These are phyloP conservation scores for Tricholoma terreum DNA, from an alignment of 768 basidiomycete species.

Conservation along the genomic window DNA sequence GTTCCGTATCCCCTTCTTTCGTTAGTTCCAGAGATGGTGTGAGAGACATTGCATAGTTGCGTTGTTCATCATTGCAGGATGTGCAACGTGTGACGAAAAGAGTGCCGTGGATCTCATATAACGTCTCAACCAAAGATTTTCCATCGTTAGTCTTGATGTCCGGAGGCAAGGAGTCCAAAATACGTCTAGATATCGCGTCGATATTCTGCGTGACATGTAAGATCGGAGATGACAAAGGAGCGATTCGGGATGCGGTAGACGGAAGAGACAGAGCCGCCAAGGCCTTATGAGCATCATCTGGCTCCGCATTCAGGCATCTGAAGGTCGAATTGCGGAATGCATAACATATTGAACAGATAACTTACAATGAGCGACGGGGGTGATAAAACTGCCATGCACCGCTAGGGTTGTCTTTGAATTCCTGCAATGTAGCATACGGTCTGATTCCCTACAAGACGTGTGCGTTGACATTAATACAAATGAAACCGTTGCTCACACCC, in stretches of 20 bases:
- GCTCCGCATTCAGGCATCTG: constrained; percentile 34
- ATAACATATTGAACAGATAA: neutral
- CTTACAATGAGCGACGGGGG: constrained; percentile 38
- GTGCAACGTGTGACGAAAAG: constrained; percentile 44
- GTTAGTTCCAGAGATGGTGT: constrained; percentile 30
- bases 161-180: constrained; percentile 18
- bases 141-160: neutral
- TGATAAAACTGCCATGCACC: constrained; percentile 48
- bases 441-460: constrained; percentile 10
- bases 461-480: neutral
- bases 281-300: constrained; percentile 44
- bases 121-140: constrained; percentile 4
- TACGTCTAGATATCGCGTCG: constrained; percentile 39
- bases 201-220: constrained; percentile 47
- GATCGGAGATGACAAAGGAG: constrained; percentile 27
- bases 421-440: constrained; percentile 33
- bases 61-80: constrained; percentile 24
- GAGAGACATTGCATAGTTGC: constrained; percentile 26
- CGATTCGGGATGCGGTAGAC: constrained; percentile 24
- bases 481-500: neutral
- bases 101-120: constrained; percentile 51
- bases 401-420: constrained; percentile 38
- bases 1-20: constrained; percentile 21
- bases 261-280: constrained; percentile 38
- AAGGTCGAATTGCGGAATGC: neutral